A percentile compares a stretch with the other conserved stretches of the same genome.
These are phyloP conservation scores for Penicillium coprophilum DNA, from an alignment of 495 filamentous ascomycete genomes.

Conservation along the genomic window DNA sequence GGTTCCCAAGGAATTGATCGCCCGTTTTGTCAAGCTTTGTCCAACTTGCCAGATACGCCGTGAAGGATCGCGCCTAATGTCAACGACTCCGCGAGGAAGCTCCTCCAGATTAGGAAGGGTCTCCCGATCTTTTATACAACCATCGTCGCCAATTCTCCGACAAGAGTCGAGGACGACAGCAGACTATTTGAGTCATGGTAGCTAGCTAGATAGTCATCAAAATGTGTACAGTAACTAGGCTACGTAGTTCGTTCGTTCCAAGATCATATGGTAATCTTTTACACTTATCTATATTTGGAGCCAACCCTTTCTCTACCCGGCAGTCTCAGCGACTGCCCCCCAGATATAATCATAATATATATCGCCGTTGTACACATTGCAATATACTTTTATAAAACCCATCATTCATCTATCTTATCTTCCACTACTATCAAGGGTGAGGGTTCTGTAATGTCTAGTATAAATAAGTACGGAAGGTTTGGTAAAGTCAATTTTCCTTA, in stretches of 20 bases:
- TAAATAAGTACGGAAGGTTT: no score
- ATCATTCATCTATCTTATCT: no score
- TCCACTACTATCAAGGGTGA: no score
- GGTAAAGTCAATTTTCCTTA: no score
- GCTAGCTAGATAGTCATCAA: constrained; percentile 33
- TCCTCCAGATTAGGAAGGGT: constrained; percentile 41
- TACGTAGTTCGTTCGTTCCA: constrained; percentile 29
- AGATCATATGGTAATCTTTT: constrained; percentile 25
- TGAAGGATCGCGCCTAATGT: constrained; percentile 43
- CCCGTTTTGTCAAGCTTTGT: constrained; percentile 58
- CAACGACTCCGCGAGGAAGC: constrained; percentile 43
- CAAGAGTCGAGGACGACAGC: constrained; percentile 39
- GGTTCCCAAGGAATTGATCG: constrained; percentile 59
- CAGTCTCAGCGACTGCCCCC: no score
- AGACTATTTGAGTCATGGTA: constrained; percentile 32
- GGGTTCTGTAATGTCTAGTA: no score
- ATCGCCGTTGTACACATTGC: no score
- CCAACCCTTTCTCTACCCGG: no score
- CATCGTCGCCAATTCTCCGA: constrained; percentile 39
- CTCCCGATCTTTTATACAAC: constrained; percentile 41
- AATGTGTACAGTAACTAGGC: constrained; percentile 27
- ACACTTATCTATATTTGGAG: not conserved
- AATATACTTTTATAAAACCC: no score
- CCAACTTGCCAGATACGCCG: constrained; percentile 52
- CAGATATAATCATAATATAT: no score